These are phyloP conservation scores for Quercus glauca DNA, from an alignment of 306 rosid species.

Conservation along the genomic window DNA sequence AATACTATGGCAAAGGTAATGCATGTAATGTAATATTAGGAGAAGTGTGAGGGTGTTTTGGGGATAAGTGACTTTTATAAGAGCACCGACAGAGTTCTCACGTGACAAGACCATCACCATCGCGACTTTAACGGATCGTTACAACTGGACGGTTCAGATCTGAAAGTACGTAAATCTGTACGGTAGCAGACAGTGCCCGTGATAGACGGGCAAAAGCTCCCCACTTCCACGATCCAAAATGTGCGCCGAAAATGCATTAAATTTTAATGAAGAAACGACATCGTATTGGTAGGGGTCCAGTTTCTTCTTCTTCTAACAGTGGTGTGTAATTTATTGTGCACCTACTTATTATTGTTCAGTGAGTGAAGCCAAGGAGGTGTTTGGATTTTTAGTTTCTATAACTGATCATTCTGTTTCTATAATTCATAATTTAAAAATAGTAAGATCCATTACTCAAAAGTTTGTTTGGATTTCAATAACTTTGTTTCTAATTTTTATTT, in stretches of 20 bases:
- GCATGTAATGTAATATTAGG: background rate
- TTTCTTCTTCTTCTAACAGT: too few relatives aligned
- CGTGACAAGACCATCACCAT: slow-evolving; percentile 32
- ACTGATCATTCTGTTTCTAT: too few relatives aligned
- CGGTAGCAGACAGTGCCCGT: slow-evolving; percentile 18
- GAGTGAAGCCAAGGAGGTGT: too few relatives aligned
- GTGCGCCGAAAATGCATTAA: slow-evolving; percentile 4
- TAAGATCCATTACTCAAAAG: too few relatives aligned
- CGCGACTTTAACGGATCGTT: slow-evolving; percentile 23
- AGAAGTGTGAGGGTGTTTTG: background rate
- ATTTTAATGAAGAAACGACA: background rate
- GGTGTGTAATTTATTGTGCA: too few relatives aligned
- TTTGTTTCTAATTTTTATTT: too few relatives aligned
- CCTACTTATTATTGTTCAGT: too few relatives aligned
- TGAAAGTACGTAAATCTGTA: slow-evolving; percentile 17
- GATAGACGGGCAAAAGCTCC: slow-evolving; percentile 12
- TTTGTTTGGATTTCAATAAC: too few relatives aligned
- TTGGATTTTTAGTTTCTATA: too few relatives aligned
- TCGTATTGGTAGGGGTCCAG: background rate
- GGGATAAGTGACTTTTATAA: background rate
- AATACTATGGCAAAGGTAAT: background rate
- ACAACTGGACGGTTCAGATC: slow-evolving; percentile 38
- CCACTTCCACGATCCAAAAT: slow-evolving; percentile 29
- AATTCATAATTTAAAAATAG: too few relatives aligned
- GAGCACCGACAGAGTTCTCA: slow-evolving; percentile 57